These are phyloP conservation scores for Lipomyces sp. DNA, from an alignment of 805 yeast species.

Conservation along the genomic window DNA sequence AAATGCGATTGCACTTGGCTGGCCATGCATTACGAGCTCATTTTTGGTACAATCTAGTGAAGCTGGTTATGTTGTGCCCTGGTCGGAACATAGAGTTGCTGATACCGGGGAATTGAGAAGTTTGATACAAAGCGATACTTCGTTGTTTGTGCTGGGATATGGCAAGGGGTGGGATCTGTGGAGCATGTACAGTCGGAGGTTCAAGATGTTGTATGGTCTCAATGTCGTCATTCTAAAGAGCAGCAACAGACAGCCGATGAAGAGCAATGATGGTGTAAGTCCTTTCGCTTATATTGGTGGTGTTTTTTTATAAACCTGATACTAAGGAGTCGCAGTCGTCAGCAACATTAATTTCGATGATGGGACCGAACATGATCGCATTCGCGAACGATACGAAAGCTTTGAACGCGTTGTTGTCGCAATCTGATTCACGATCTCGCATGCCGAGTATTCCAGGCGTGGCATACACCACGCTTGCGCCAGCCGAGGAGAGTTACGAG, in stretches of 20 bases:
- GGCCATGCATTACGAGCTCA: constrained; percentile 35
- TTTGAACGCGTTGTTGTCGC: constrained; percentile 2
- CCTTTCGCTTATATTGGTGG: not conserved
- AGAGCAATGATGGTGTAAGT: constrained; percentile 1
- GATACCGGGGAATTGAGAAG: not conserved
- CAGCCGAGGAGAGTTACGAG: not conserved
- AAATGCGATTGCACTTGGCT: constrained; percentile 37
- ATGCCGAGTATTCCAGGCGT: not conserved
- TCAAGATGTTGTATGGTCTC: constrained; percentile 14
- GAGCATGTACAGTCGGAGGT: constrained; percentile 17
- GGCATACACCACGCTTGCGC: not conserved
- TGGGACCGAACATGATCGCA: constrained; percentile 24
- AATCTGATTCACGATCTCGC: not conserved
- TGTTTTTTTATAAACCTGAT: not conserved
- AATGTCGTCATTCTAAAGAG: constrained; percentile 20
- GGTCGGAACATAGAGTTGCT: constrained; percentile 23
- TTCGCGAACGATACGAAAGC: constrained; percentile 6
- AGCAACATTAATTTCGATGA: constrained; percentile 17
- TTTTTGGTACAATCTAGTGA: constrained; percentile 22
- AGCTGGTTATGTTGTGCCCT: constrained; percentile 17
- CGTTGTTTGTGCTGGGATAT: constrained; percentile 10
- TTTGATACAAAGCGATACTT: not conserved
- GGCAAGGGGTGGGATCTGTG: constrained; percentile 15
- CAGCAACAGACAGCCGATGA: not conserved
- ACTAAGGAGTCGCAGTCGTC: not conserved